These are phyloP conservation scores for Penicillium cinerascens DNA, from an alignment of 495 filamentous ascomycete species.

Conservation along the genomic window DNA sequence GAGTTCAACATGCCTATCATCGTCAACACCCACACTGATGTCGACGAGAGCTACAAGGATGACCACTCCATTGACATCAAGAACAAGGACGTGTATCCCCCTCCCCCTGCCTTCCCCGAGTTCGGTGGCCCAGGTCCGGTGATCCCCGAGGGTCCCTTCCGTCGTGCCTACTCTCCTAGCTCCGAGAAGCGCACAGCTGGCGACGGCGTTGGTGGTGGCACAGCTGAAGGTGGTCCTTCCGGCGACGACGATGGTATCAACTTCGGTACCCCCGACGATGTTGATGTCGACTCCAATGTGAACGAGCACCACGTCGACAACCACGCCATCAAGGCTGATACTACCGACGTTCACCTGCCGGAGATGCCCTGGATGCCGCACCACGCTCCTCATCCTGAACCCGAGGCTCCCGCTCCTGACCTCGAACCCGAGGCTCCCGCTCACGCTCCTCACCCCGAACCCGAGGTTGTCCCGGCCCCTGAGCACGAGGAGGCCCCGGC, in stretches of 20 bases:
- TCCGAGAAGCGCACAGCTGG: constrained; percentile 1
- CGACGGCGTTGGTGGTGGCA: constrained; percentile 6
- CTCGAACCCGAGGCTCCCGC: background rate
- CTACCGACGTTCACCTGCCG: constrained; percentile 14
- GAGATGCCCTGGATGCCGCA: constrained; percentile 11
- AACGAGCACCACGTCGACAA: constrained; percentile 25
- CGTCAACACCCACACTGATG: constrained; percentile 11
- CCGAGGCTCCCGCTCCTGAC: background rate
- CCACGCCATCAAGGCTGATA: constrained; percentile 26
- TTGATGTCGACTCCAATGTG: constrained; percentile 18
- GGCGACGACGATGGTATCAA: constrained; percentile 20
- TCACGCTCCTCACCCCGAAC: constrained; percentile 4
- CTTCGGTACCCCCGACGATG: constrained; percentile 5
- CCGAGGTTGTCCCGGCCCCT: background rate
- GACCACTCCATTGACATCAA: constrained; percentile 21
- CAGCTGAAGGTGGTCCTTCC: constrained; percentile 18
- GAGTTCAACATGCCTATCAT: constrained; percentile 12
- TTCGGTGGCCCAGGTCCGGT: constrained; percentile 2
- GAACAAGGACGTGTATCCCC: constrained; percentile 13
- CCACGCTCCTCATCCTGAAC: background rate
- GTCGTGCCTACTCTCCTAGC: constrained; percentile 17
- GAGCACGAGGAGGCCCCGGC: background rate
- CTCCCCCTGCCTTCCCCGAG: background rate
- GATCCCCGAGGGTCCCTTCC: constrained; percentile 9
- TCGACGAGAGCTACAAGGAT: constrained; percentile 20